These are phyloP conservation scores for Talaromyces sp. DNA, from an alignment of 2,329 filamentous ascomycete species.

Conservation along the genomic window DNA sequence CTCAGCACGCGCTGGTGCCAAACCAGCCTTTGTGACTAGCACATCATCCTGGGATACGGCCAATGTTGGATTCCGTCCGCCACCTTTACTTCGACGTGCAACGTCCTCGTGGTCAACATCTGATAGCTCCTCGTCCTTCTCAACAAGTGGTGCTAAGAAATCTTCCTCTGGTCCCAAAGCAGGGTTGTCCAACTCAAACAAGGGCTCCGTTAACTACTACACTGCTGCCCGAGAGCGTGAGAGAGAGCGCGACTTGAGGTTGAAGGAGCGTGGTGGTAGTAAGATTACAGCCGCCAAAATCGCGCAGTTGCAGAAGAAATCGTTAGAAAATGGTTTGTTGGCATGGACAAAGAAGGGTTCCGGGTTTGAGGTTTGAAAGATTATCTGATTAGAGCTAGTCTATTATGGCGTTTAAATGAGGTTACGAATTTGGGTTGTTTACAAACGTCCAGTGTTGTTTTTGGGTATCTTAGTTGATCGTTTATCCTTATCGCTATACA, in stretches of 20 bases:
- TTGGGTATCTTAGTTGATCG: neutral
- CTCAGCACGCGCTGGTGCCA: conserved; percentile 34
- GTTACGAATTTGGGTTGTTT: neutral
- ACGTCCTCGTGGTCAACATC: conserved; percentile 30
- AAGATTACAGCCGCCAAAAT: conserved; percentile 21
- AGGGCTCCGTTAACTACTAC: conserved; percentile 59
- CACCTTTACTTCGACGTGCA: conserved; percentile 34
- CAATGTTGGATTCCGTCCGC: conserved; percentile 36
- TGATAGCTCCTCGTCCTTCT: conserved; percentile 26
- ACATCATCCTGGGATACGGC: conserved; percentile 8
- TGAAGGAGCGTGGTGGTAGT: conserved; percentile 47
- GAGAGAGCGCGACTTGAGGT: conserved; percentile 54
- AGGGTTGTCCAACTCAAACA: conserved; percentile 54
- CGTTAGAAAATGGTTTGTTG: conserved; percentile 8
- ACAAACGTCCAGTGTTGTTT: neutral
- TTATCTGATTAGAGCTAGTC: neutral
- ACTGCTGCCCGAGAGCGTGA: conserved; percentile 58
- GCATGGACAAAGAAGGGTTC: conserved; percentile 15
- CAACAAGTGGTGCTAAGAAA: conserved; percentile 25
- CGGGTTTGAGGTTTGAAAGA: neutral
- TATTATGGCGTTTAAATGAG: neutral
- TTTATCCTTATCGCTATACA: neutral
- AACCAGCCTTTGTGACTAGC: conserved; percentile 37
- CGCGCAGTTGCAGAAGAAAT: conserved; percentile 15
- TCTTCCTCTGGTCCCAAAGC: conserved; percentile 31